A percentile compares a stretch with the other conserved stretches of the same genome.
Conservation (phyloP, 306 rosid genomes). For the Medicago arabica region DNA sequence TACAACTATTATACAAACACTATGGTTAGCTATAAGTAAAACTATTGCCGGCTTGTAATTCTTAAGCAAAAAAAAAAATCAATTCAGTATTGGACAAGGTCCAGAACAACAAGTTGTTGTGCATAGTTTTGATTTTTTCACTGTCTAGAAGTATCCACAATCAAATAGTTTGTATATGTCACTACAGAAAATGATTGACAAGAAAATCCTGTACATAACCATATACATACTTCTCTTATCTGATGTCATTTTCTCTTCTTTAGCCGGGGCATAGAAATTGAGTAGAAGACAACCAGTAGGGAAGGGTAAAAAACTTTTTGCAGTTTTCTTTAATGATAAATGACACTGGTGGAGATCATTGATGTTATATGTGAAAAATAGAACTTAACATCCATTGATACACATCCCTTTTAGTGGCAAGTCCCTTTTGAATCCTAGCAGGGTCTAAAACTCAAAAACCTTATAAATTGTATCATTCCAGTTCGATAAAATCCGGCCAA, state of each 20-base stretch:
- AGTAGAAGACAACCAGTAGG: not conserved
- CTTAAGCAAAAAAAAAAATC: not conserved
- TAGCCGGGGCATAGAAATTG: not conserved
- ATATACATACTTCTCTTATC: not conserved
- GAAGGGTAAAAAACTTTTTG: no score
- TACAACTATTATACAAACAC: not conserved
- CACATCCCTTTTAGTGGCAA: not conserved
- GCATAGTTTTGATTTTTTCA: conserved; percentile 13
- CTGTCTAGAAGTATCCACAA: conserved; percentile 7
- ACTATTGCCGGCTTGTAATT: not conserved
- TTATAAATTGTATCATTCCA: not conserved
- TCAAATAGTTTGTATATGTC: not conserved
- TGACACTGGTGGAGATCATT: not conserved
- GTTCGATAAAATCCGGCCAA: not conserved
- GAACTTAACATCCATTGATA: not conserved
- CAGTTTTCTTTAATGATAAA: no score
- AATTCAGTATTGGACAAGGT: not conserved
- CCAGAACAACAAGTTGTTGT: not conserved
- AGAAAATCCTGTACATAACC: not conserved
- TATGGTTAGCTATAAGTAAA: conserved; percentile 9
- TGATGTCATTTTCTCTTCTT: not conserved
- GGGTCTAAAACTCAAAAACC: not conserved
- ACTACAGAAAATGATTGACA: conserved; percentile 4
- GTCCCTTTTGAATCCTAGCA: not conserved
- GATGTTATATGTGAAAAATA: not conserved